Evolutionary conservation across 2,329 filamentous ascomycete species (phyloP).

Genomic region (Metarhizium robertsii): DNA sequence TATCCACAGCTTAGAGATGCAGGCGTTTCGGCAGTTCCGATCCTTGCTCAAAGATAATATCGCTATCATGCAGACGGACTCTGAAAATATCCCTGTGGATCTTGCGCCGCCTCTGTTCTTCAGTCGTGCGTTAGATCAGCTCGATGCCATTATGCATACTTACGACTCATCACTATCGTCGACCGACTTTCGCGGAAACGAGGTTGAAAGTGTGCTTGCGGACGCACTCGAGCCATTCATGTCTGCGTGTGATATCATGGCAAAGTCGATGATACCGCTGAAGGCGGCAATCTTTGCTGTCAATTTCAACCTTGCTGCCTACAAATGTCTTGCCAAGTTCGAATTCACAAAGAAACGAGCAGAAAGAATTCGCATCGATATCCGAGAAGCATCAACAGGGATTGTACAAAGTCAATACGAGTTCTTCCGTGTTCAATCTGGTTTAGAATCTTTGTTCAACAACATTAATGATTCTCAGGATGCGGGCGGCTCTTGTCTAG

Average conservation of each 20-base stretch:
- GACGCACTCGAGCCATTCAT: slow-evolving; percentile 85
- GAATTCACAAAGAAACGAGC: slow-evolving; percentile 53
- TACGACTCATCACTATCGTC: slow-evolving; percentile 72
- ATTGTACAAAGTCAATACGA: slow-evolving; percentile 60
- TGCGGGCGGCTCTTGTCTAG: slow-evolving; percentile 32
- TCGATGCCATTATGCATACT: slow-evolving; percentile 72
- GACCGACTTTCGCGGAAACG: slow-evolving; percentile 48
- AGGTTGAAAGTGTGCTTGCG: slow-evolving; percentile 65
- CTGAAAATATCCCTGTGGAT: slow-evolving; percentile 61
- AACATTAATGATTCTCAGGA: slow-evolving; percentile 27
- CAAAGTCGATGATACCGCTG: slow-evolving; percentile 48
- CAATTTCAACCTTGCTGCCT: slow-evolving; percentile 59
- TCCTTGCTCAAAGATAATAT: slow-evolving; percentile 73
- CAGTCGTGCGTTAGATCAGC: slow-evolving; percentile 66
- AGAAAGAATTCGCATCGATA: slow-evolving; percentile 44
- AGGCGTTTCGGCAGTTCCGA: slow-evolving; percentile 75
- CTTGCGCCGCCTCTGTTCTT: slow-evolving; percentile 74
- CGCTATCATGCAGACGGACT: slow-evolving; percentile 62
- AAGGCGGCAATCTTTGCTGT: slow-evolving; percentile 59
- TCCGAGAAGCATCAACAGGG: slow-evolving; percentile 44
- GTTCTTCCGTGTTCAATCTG: slow-evolving; percentile 69
- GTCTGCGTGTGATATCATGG: slow-evolving; percentile 61
- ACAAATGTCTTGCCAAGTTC: slow-evolving; percentile 45
- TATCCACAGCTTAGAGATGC: slow-evolving; percentile 59
- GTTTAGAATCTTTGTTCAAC: slow-evolving; percentile 52